These are phyloP conservation scores for Themeda triandra DNA, from an alignment of 176 grass and related monocot genomes.

Conservation along the genomic window DNA sequence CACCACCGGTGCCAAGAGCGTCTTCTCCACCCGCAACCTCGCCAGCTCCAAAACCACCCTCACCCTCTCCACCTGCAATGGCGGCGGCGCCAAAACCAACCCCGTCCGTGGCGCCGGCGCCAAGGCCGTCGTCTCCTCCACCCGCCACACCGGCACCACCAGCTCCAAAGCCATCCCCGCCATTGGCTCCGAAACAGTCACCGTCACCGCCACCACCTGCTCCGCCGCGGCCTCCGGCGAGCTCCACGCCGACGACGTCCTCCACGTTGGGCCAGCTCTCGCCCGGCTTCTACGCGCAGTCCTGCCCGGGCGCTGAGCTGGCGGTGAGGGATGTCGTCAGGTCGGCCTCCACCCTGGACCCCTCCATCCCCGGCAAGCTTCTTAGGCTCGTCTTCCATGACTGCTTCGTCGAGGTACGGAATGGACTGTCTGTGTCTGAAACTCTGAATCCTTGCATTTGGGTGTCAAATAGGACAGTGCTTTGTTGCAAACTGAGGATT, in stretches of 20 bases:
- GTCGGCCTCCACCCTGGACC: conserved; percentile 52
- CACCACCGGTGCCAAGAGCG: neutral
- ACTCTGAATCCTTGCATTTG: neutral
- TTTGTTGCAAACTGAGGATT: neutral
- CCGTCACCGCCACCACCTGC: neutral
- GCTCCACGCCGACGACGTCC: neutral
- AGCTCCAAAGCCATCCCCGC: neutral
- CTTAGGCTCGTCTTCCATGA: conserved; percentile 93
- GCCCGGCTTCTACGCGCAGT: conserved; percentile 57
- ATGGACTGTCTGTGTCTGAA: neutral
- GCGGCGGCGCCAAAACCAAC: neutral
- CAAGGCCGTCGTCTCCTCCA: neutral
- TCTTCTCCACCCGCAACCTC: neutral
- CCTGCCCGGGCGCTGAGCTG: conserved; percentile 72
- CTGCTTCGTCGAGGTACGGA: conserved; percentile 82
- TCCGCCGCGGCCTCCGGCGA: neutral
- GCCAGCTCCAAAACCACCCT: neutral
- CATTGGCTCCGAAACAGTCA: neutral
- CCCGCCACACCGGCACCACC: neutral
- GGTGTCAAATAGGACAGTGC: neutral
- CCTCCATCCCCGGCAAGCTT: conserved; percentile 72
- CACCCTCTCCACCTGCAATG: neutral
- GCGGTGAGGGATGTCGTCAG: conserved; percentile 63
- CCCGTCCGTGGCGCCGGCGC: neutral
- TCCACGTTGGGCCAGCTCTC: conserved; percentile 50